Base-by-base conservation (phyloP, 352 stramenopile genomes). In the Phytopythium sindhum region DNA sequence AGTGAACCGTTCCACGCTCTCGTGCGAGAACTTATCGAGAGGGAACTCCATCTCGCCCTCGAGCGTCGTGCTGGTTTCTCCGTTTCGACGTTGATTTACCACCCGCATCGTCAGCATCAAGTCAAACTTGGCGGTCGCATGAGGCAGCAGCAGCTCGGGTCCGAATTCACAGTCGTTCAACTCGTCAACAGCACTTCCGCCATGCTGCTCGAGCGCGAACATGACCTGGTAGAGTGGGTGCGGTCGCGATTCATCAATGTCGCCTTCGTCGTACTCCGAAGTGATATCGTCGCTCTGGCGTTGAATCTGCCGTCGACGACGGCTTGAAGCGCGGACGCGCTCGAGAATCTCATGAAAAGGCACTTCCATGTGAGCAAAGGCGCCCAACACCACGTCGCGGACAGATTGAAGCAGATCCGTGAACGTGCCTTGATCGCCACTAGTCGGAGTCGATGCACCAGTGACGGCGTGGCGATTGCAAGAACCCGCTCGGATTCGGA, bases 101-200 rank as follows among this genome's bases (percentile, higher is more conserved):
- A 63, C 52, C 3, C 76, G 67, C 78, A 89, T 86, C 29, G 69
- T 83, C 17, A 89, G 64, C 78, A 89, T 89, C 57, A 87, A 73
- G 58, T 87, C 75, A 59, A 89, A 89, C 58, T 87, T 89, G 56
- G 77, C 70, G 2, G 69, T 73, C 4, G 69, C 52, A 44, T 70
- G 72, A 0, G 71, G 65, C 4, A 86, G 48, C 14, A 11, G 5
- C 23, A 87, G 26, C 33, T 87, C 75, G 3, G 28, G 29, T n/a
- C 24, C 23, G 8, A n/a, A 17, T 12, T 64, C 51, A 8, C 21
- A 8, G 24, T 39, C 8, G 2, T 61, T 33, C 28, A 37, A 10
- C 24, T 44, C 31, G 21, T 26, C 62, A 37, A 61, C 48, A 12
- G 17, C 26, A 6, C 14, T 8, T 0, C n/a, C 12, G 14, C 3